Evolutionary conservation across 169 alveolate genomes (phyloP), one percentile per base, ranked within the genome.

Genomic region (Fabrea salina): DNA sequence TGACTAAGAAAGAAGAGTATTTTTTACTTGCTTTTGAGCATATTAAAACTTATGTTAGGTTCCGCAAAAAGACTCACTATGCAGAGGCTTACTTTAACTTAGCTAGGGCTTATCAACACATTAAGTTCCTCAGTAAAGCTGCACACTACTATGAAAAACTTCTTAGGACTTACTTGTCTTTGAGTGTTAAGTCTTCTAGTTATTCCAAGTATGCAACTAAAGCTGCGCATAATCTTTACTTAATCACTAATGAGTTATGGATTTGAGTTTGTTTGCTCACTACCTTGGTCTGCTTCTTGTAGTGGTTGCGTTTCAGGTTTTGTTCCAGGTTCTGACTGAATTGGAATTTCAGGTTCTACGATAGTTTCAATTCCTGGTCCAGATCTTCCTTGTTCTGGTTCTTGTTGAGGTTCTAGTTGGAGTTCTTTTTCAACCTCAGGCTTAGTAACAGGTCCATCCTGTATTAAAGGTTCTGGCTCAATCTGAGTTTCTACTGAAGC

Each of bases 41-140:
- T 27, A 16, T 61, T 13, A 61, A 61, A 37, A 33, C 13, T 37
- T 61, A 61, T 27, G 41, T 37, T 16, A 61, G 50, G 25, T 7
- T 13, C 11, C 11, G 74, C 30, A 61, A 61, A 61, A 61, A 61
- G 13, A 13, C 50, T 8, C 11, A 35, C 50, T 61, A 61, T 4
- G 22, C 32, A 8, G 74, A 61, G 50, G 74, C 74, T 37, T 32
- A 61, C 3, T 61, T 16, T 37, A 61, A 61, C 50, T 13, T 61
- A 11, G 74, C 51, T n/a, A 13, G 74, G 11, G 74, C 74, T 61
- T 61, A 32, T 37, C 74, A 61, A 0, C 74, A 61, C 32, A 61
- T 61, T 13, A 8, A 33, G 11, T 61, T 61, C 25, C 32, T 30
- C 3, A 30, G 54, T 32, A 37, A 35, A 61, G 74, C 74, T 16